Base-by-base conservation (phyloP, 805 yeast species). In the Schwanniomyces vanrijiae region DNA sequence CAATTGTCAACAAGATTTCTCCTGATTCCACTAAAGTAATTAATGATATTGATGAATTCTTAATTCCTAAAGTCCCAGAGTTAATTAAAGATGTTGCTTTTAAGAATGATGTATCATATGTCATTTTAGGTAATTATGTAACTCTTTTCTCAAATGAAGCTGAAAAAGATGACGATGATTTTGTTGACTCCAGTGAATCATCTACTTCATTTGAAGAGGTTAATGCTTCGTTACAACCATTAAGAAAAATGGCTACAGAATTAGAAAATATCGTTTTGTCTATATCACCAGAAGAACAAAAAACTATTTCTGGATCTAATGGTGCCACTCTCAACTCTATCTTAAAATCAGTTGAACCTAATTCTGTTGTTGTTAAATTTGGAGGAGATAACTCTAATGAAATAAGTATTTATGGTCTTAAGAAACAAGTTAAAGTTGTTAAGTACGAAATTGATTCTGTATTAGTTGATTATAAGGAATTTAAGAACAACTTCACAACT, bases 361-460 rank as follows among this genome's bases (percentile, higher is more conserved):
- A 67, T 44, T 64, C 81, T 3, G 73, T 75, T 26, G 55, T 55
- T 18, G 71, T 87, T 48, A 77, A 76, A 52, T 68, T 85, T 40
- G 78, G 80, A 51, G 55, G 64, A 22, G 65, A 70, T 49, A 67
- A 60, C 2, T 58, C 59, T 6, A 76, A 85, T 56, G 75, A 82
- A 53, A 73, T 92, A 11, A 71, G 71, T 45, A 65, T 94, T 41
- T 84, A 84, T 59, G 98, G 99, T 54, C 73, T 81, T 47, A 79
- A 81, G 55, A 60, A 70, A 2, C 87, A 84, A 45, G 91, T 90
- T 25, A 64, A 71, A 19, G 70, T 71, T 37, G 83, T 81, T 16
- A 68, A 70, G 45, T 71, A 68, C 40, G 86, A 78, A 43, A 74
- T 90, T 34, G 72, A 69, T 28, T 67, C 73, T 40, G 71, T 82